phyloP scores from a whole-genome alignment of 805 yeast genomes.

The Dipodascus geniculatus region DNA sequence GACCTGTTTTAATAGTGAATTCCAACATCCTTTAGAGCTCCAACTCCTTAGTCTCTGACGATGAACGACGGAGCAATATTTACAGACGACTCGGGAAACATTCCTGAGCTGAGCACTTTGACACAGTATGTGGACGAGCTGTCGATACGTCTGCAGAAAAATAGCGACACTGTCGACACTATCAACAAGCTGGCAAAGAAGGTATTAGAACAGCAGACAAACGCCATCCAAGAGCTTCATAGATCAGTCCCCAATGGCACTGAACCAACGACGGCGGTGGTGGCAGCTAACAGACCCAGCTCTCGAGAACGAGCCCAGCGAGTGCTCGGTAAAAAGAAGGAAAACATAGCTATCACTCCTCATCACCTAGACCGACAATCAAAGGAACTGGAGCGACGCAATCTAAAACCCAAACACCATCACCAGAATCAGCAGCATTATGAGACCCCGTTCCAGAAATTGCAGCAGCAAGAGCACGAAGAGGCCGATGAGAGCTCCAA shows the following conservation, averaged over 20 bases:
- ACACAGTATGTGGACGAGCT: slow-evolving; percentile 22
- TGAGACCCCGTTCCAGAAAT: not conserved
- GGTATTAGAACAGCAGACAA: slow-evolving; percentile 11
- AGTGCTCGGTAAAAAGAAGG: not conserved
- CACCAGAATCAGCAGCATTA: not conserved
- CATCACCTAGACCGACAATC: not conserved
- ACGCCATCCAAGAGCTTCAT: not conserved
- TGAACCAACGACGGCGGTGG: not conserved
- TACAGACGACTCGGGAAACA: not conserved
- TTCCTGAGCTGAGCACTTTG: slow-evolving; percentile 9
- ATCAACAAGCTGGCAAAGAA: slow-evolving; percentile 15
- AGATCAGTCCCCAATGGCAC: not conserved
- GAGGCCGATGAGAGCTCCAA: too few relatives aligned
- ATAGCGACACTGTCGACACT: slow-evolving; percentile 14
- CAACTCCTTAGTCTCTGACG: too few relatives aligned
- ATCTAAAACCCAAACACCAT: not conserved
- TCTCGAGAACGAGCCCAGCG: not conserved
- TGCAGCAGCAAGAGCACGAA: not conserved
- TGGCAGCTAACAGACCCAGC: not conserved
- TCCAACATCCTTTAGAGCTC: too few relatives aligned
- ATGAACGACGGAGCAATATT: not conserved
- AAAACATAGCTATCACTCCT: not conserved
- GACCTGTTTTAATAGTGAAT: too few relatives aligned
- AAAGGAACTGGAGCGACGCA: not conserved
- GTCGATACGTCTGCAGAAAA: slow-evolving; percentile 14